A percentile compares a stretch with the other conserved stretches of the same genome.
Conservation (phyloP, 208 protist species). For the Trypanosoma scelopori region DNA sequence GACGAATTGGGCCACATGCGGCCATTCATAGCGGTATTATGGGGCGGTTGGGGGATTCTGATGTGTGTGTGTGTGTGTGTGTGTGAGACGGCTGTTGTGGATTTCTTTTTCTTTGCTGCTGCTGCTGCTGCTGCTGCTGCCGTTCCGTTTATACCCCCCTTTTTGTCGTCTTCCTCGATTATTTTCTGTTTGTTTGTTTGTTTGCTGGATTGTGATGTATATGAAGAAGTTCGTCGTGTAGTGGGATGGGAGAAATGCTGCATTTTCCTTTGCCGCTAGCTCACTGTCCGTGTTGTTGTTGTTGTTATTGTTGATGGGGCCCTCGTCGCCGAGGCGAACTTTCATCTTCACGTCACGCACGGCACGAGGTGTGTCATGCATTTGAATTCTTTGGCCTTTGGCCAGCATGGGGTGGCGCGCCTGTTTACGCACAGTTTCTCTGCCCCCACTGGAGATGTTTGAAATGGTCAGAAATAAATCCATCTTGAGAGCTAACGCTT, state of each 20-base stretch:
- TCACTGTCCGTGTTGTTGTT: neutral
- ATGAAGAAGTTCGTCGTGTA: neutral
- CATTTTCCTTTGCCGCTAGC: neutral
- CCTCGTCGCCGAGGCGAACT: slow-evolving; percentile 15
- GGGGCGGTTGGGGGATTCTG: too few species aligned
- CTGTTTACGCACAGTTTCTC: slow-evolving; percentile 7
- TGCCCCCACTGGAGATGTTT: slow-evolving; percentile 18
- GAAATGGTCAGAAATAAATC: neutral
- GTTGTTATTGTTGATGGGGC: too few species aligned
- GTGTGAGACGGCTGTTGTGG: too few species aligned
- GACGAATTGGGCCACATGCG: too few species aligned
- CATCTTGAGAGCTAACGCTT: neutral
- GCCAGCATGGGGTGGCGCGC: slow-evolving; percentile 9
- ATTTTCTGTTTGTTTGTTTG: slow-evolving; percentile 22
- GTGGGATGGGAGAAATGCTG: neutral
- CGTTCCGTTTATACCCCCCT: too few species aligned
- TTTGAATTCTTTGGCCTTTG: slow-evolving; percentile 30
- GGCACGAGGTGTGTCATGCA: slow-evolving; percentile 32
- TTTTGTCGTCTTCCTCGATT: too few species aligned
- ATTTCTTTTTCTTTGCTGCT: too few species aligned
- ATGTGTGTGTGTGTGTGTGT: too few species aligned
- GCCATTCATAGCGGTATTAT: too few species aligned
- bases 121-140: too few species aligned
- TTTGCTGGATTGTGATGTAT: neutral
- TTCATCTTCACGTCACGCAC: slow-evolving; percentile 27